phyloP scores from a whole-genome alignment of 1,284 basidiomycete genomes.

The Marasmius sp. region DNA sequence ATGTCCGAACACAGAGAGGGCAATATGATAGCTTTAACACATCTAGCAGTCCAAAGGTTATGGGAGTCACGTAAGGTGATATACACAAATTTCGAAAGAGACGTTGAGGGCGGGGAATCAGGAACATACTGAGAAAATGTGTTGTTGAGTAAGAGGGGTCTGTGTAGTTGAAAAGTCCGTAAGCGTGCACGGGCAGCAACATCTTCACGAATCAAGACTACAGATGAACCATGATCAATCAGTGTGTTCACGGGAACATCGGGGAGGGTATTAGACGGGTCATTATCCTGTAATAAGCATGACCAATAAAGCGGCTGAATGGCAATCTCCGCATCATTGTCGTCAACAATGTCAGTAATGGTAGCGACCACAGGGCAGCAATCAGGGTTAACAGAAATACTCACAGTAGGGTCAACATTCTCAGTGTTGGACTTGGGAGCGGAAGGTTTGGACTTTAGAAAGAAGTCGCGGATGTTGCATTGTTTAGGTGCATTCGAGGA shows the following conservation, averaged over 20 bases:
- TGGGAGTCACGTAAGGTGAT: background rate
- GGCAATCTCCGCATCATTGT: too few relatives aligned
- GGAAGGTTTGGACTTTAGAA: too few relatives aligned
- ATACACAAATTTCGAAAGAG: background rate
- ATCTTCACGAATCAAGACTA: background rate
- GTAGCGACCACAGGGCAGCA: too few relatives aligned
- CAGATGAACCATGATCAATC: background rate
- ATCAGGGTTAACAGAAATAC: too few relatives aligned
- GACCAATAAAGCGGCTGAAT: background rate
- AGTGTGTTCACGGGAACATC: background rate
- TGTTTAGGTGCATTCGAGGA: too few relatives aligned
- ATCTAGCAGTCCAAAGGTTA: background rate
- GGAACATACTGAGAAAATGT: background rate
- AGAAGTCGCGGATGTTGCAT: too few relatives aligned
- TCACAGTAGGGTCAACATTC: too few relatives aligned
- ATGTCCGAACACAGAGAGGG: constrained; percentile 12
- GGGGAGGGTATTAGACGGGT: background rate
- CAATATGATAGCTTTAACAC: constrained; percentile 1
- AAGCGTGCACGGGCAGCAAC: background rate
- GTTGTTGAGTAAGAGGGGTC: background rate
- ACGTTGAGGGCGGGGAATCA: background rate
- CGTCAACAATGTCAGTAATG: too few relatives aligned
- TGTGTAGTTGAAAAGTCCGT: background rate
- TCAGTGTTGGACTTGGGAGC: too few relatives aligned
- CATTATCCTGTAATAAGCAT: background rate